Evolutionary conservation across 2,329 filamentous ascomycete species (phyloP).

Genomic region (Trichoderma endophyticum): DNA sequence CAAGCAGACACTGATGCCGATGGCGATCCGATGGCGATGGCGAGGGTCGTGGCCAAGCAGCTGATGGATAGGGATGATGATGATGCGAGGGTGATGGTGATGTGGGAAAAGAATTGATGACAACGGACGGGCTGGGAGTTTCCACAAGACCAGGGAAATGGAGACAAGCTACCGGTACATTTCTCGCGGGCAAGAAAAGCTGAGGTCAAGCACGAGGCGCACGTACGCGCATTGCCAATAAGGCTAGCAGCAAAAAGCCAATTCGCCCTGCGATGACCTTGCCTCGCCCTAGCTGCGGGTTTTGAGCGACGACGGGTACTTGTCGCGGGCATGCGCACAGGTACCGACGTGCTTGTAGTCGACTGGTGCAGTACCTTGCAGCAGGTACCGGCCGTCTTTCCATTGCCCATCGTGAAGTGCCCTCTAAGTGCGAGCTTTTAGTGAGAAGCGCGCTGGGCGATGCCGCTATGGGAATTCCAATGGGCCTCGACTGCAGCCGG

Average conservation of each 20-base stretch:
- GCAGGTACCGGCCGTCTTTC: background rate
- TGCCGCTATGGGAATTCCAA: background rate
- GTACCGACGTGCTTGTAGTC: background rate
- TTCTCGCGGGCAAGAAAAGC: conserved; percentile 2
- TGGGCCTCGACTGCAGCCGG: background rate
- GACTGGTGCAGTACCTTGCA: background rate
- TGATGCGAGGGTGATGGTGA: background rate
- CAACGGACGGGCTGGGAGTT: background rate
- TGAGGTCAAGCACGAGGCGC: conserved; percentile 18
- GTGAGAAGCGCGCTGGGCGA: background rate
- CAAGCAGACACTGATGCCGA: background rate
- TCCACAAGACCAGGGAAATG: background rate
- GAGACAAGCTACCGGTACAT: background rate
- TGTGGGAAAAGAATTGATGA: background rate
- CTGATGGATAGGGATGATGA: background rate
- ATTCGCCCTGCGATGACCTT: conserved; percentile 11
- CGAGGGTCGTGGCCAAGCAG: background rate
- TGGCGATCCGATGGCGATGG: background rate
- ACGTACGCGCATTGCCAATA: conserved; percentile 11
- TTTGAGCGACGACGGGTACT: background rate
- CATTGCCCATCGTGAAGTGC: background rate
- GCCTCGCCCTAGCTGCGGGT: conserved; percentile 10
- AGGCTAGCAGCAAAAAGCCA: conserved; percentile 18
- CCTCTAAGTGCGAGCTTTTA: background rate
- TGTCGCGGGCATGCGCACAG: background rate